Percentiles rank a stretch among this genome's conserved stretches.
Evolutionary conservation across 2,329 filamentous ascomycete genomes (phyloP).

Genomic region (Penicillium sp.): DNA sequence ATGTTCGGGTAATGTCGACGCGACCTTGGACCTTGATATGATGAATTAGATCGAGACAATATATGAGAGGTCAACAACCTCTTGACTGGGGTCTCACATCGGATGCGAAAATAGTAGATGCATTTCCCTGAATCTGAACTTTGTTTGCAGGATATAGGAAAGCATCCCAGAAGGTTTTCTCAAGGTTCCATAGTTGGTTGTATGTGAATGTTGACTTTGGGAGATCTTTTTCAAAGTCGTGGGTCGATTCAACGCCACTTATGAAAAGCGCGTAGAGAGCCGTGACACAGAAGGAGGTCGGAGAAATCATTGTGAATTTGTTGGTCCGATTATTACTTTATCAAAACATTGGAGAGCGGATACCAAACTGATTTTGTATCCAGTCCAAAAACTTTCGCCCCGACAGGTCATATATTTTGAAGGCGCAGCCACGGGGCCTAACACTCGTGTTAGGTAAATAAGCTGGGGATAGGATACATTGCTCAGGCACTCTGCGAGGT

Average conservation of each 20-base stretch:
- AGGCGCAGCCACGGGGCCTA: not conserved
- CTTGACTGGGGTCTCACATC: conserved; percentile 10
- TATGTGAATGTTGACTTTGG: conserved; percentile 15
- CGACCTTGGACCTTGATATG: conserved; percentile 24
- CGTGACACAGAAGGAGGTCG: not conserved
- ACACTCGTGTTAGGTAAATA: too few species aligned
- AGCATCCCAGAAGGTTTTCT: conserved; percentile 23
- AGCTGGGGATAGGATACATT: not conserved
- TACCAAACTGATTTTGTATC: not conserved
- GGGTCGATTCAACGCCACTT: not conserved
- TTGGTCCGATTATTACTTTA: not conserved
- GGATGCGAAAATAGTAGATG: conserved; percentile 21
- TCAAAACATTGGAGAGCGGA: not conserved
- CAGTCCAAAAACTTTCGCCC: not conserved
- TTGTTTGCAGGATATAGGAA: conserved; percentile 27
- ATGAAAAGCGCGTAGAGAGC: not conserved
- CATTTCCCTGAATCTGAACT: conserved; percentile 21
- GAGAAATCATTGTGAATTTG: not conserved
- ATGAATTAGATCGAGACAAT: not conserved
- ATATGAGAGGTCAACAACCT: not conserved
- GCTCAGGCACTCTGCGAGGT: too few species aligned
- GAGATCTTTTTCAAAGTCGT: not conserved
- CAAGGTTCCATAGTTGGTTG: conserved; percentile 23
- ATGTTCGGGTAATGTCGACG: conserved; percentile 28
- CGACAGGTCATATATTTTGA: not conserved